A percentile compares a stretch with the other conserved stretches of the same genome.
Evolutionary conservation across 2,329 filamentous ascomycete genomes (phyloP).

Genomic region (Cladophialophora yegresii): DNA sequence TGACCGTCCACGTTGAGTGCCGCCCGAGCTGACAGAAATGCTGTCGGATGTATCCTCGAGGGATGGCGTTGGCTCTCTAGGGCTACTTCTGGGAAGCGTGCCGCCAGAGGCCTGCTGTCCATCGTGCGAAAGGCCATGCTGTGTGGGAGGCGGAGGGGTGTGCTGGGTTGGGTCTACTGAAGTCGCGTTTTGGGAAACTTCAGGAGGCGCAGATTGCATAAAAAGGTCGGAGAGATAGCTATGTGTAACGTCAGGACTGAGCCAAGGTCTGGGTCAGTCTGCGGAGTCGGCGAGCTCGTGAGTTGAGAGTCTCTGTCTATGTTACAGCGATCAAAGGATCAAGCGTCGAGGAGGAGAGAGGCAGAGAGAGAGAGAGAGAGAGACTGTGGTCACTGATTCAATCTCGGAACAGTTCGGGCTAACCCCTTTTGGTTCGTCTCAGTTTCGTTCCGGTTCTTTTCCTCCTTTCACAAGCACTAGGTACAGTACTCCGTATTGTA

Average conservation of each 20-base stretch:
- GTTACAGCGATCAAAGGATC: neutral
- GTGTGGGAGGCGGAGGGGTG: slow-evolving; percentile 44
- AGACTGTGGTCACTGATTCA: neutral
- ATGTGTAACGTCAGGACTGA: slow-evolving; percentile 54
- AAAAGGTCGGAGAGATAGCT: slow-evolving; percentile 51
- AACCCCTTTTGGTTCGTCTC: neutral
- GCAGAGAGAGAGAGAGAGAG: neutral
- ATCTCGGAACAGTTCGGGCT: slow-evolving; percentile 1
- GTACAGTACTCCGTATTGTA: no score
- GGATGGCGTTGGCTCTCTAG: slow-evolving; percentile 40
- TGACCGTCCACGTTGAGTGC: slow-evolving; percentile 35
- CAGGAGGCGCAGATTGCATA: slow-evolving; percentile 65
- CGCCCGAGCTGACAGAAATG: slow-evolving; percentile 35
- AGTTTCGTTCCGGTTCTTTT: neutral
- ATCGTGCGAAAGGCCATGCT: slow-evolving; percentile 61
- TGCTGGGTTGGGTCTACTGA: slow-evolving; percentile 43
- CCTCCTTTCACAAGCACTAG: neutral
- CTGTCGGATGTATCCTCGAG: slow-evolving; percentile 35
- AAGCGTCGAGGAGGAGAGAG: neutral
- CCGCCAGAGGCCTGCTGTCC: slow-evolving; percentile 48
- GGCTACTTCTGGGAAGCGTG: slow-evolving; percentile 46
- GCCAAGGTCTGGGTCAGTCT: slow-evolving; percentile 58
- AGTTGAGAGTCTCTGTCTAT: slow-evolving; percentile 7
- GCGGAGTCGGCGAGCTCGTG: slow-evolving; percentile 19
- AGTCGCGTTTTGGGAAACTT: slow-evolving; percentile 52